phyloP scores from a whole-genome alignment of 2,329 filamentous ascomycete genomes.

The Ceratocystis albifundus region DNA sequence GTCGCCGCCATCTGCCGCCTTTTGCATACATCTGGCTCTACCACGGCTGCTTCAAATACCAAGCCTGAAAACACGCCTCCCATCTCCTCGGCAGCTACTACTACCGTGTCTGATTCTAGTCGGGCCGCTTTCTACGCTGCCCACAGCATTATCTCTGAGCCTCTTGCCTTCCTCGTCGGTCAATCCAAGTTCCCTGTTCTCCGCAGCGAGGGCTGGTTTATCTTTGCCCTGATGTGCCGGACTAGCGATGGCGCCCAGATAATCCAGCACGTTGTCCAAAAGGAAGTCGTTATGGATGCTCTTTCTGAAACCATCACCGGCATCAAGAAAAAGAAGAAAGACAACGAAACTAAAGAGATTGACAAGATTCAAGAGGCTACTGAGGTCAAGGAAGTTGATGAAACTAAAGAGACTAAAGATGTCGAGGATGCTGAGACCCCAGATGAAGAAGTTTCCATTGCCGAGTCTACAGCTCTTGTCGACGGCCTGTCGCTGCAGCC shows the following conservation, averaged over 20 bases:
- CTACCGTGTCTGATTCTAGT: constrained; percentile 24
- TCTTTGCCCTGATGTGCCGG: constrained; percentile 49
- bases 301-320: constrained; percentile 14
- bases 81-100: constrained; percentile 12
- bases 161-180: constrained; percentile 42
- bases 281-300: constrained; percentile 15
- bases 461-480: constrained; percentile 26
- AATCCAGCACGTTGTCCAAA: constrained; percentile 35
- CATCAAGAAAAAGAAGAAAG: constrained; percentile 21
- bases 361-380: not conserved
- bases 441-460: constrained; percentile 24
- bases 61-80: constrained; percentile 3
- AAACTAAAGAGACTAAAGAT: not conserved
- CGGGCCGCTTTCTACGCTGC: constrained; percentile 36
- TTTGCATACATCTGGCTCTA: constrained; percentile 33
- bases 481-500: constrained; percentile 28
- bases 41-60: constrained; percentile 27
- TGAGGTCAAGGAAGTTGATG: constrained; percentile 18
- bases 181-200: constrained; percentile 49
- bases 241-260: constrained; percentile 39
- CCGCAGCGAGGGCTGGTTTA: constrained; percentile 50
- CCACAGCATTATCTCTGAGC: constrained; percentile 34
- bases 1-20: constrained; percentile 43
- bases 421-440: too few relatives aligned
- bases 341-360: constrained; percentile 12